Evolutionary conservation across 192 early-diverging fungal species (phyloP).

Genomic region (Mortierella claussenii): DNA sequence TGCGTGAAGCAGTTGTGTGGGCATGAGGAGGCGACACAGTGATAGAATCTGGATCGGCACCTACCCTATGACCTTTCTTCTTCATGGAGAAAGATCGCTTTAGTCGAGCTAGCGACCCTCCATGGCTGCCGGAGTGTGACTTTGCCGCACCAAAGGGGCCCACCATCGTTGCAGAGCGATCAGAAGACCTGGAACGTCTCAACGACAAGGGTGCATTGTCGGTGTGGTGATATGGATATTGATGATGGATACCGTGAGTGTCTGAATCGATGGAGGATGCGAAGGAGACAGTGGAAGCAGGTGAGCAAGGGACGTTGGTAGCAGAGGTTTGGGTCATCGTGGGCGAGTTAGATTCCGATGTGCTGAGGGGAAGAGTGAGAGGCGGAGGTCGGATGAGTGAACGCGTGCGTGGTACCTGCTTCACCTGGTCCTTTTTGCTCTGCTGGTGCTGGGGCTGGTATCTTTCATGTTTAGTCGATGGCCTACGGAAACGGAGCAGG

Average conservation of each 20-base stretch:
- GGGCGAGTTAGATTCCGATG: background rate
- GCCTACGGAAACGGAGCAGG: background rate
- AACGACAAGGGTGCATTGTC: too few relatives aligned
- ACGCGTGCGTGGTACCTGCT: background rate
- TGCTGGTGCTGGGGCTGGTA: background rate
- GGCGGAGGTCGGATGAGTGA: background rate
- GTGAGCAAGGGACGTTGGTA: background rate
- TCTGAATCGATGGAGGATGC: background rate
- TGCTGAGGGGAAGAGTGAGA: background rate
- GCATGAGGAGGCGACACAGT: too few relatives aligned
- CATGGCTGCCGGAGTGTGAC: too few relatives aligned
- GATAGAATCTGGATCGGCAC: constrained; percentile 1
- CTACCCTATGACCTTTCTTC: background rate
- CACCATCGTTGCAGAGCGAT: too few relatives aligned
- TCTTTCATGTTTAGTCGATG: background rate
- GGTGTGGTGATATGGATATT: too few relatives aligned
- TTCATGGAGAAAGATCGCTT: background rate
- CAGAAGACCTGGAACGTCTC: too few relatives aligned
- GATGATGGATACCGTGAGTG: background rate
- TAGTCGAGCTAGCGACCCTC: background rate
- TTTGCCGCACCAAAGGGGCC: too few relatives aligned
- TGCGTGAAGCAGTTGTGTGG: too few relatives aligned
- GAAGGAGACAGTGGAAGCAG: background rate
- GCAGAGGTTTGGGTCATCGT: background rate
- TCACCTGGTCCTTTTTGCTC: background rate